Percentiles rank a stretch among this genome's conserved stretches.
These are phyloP conservation scores for Datura wrightii DNA, from an alignment of 257 asterid genomes.

Conservation along the genomic window DNA sequence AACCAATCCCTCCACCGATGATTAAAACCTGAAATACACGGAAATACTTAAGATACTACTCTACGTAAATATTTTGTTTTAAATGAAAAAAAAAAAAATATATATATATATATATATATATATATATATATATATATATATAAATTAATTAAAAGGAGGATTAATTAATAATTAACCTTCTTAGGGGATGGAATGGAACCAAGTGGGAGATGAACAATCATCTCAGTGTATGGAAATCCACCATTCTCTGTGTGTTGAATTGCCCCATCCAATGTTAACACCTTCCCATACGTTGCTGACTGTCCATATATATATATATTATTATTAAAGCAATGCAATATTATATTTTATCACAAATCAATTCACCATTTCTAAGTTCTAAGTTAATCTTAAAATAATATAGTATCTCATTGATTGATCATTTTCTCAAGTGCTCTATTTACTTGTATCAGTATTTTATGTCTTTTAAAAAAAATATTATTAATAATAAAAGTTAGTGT, in stretches of 20 bases:
- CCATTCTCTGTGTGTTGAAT: slow-evolving; percentile 40
- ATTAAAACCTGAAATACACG: slow-evolving; percentile 30
- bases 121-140: too few relatives aligned
- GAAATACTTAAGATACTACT: not conserved
- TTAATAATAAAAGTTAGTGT: too few relatives aligned
- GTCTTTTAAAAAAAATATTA: not conserved
- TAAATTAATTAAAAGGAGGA: too few relatives aligned
- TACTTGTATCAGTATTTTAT: not conserved
- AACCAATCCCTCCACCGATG: slow-evolving; percentile 37
- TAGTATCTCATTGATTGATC: too few relatives aligned
- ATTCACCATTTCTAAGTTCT: too few relatives aligned
- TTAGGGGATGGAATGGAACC: slow-evolving; percentile 37
- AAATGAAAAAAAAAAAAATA: not conserved
- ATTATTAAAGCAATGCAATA: not conserved
- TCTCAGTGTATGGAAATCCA: slow-evolving; percentile 38
- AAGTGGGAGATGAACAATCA: slow-evolving; percentile 40
- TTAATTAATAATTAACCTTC: slow-evolving; percentile 14
- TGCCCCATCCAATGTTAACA: slow-evolving; percentile 37
- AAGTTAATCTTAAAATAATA: too few relatives aligned
- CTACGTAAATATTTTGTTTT: not conserved
- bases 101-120: not conserved
- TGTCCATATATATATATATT: not conserved
- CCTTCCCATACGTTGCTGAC: slow-evolving; percentile 38
- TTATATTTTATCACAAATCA: not conserved
- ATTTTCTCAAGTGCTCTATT: too few relatives aligned